Evolutionary conservation across 768 basidiomycete genomes (phyloP).

Genomic region (Chiua virens): DNA sequence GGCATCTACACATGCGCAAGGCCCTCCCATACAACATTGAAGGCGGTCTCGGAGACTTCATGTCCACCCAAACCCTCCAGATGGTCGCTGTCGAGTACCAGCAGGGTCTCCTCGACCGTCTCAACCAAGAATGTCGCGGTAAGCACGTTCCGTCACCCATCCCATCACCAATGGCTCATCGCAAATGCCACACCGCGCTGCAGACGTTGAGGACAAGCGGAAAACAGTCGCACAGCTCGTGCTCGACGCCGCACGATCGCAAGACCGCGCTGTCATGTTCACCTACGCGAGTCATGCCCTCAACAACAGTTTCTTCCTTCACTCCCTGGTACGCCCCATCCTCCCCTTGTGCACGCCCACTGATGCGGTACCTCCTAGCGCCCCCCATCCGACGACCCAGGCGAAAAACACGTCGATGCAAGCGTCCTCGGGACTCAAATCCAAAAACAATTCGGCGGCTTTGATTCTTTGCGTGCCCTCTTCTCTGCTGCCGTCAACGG

Average conservation of each 20-base stretch:
- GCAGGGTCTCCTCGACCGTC: slow-evolving; percentile 72
- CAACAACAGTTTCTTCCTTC: slow-evolving; percentile 95
- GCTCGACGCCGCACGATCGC: slow-evolving; percentile 59
- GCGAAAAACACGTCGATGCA: slow-evolving; percentile 19
- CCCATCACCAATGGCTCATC: background rate
- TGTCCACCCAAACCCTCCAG: slow-evolving; percentile 70
- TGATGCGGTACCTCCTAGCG: slow-evolving; percentile 22
- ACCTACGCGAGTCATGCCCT: slow-evolving; percentile 91
- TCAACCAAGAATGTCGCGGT: slow-evolving; percentile 79
- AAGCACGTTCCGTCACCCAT: slow-evolving; percentile 19
- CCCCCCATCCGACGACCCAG: slow-evolving; percentile 29
- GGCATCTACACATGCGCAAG: slow-evolving; percentile 49
- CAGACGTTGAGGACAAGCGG: slow-evolving; percentile 58
- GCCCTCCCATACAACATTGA: slow-evolving; percentile 65
- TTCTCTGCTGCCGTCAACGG: slow-evolving; percentile 77
- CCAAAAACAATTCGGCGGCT: slow-evolving; percentile 53
- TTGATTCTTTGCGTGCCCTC: slow-evolving; percentile 68
- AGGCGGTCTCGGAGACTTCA: slow-evolving; percentile 74
- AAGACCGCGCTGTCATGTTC: slow-evolving; percentile 67
- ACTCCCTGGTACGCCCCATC: slow-evolving; percentile 65
- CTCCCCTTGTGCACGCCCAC: background rate
- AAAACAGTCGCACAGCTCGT: slow-evolving; percentile 70
- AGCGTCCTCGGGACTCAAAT: slow-evolving; percentile 20
- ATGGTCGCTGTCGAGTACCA: slow-evolving; percentile 83
- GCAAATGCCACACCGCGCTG: too few relatives aligned